Evolutionary conservation across 2,329 filamentous ascomycete species (phyloP).

Genomic region (Trichoderma gracile): DNA sequence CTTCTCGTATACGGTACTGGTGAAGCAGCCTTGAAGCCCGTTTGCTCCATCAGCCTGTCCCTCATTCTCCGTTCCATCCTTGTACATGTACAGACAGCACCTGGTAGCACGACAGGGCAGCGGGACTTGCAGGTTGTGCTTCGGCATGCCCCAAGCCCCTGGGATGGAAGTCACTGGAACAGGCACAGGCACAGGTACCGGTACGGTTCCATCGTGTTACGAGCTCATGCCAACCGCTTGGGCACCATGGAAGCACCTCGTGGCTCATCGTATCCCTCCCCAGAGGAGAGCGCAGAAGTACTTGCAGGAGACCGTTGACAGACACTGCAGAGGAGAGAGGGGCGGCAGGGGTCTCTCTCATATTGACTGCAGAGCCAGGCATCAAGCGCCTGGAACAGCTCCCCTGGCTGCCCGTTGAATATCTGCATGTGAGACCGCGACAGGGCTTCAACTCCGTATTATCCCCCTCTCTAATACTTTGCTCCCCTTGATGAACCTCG

Average conservation of each 20-base stretch:
- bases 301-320: not conserved
- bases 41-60: not conserved
- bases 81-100: not conserved
- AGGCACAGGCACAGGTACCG: not conserved
- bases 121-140: not conserved
- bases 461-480: not conserved
- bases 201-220: not conserved
- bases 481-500: not conserved
- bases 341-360: conserved; percentile 4
- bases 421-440: not conserved
- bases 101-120: not conserved
- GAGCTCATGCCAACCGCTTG: not conserved
- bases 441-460: conserved; percentile 13
- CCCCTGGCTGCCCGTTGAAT: conserved; percentile 14
- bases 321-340: conserved; percentile 2
- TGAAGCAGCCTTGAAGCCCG: not conserved
- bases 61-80: not conserved
- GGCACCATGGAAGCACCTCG: not conserved
- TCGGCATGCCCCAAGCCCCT: conserved; percentile 1
- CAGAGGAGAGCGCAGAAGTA: too few relatives aligned
- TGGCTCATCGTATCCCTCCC: conserved; percentile 9
- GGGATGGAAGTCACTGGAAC: not conserved
- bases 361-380: conserved; percentile 8
- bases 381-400: not conserved
- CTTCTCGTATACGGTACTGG: not conserved